phyloP scores from a whole-genome alignment of 768 basidiomycete genomes.

The Suillus hirtellus region DNA sequence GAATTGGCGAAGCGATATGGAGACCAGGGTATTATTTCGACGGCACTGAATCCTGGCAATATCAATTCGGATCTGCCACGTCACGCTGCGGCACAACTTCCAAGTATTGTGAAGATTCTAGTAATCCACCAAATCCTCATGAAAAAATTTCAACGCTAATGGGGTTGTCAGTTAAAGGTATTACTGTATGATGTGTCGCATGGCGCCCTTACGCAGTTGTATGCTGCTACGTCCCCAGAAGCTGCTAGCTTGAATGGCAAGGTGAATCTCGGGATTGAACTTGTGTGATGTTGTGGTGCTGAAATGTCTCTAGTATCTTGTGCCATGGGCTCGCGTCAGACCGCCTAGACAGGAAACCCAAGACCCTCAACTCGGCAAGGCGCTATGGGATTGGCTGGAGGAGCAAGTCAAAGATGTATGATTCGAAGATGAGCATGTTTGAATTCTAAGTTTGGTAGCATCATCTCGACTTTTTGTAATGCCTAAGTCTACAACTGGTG shows the following conservation, averaged over 20 bases:
- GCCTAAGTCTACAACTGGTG: not conserved
- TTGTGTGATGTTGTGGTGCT: constrained; percentile 8
- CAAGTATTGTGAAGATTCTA: constrained; percentile 9
- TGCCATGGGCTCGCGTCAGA: constrained; percentile 46
- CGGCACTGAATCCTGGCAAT: constrained; percentile 47
- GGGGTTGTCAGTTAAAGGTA: constrained; percentile 17
- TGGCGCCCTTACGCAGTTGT: constrained; percentile 47
- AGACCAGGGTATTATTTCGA: constrained; percentile 47
- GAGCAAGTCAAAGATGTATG: constrained; percentile 38
- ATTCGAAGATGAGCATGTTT: not conserved
- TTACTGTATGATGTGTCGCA: constrained; percentile 31
- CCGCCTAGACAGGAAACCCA: constrained; percentile 24
- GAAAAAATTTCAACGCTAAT: not conserved
- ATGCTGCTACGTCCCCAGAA: constrained; percentile 43
- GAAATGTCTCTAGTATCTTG: constrained; percentile 36
- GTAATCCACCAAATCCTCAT: constrained; percentile 15
- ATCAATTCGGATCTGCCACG: constrained; percentile 35
- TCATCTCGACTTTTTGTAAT: not conserved
- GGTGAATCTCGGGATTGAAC: constrained; percentile 26
- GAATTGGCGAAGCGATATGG: constrained; percentile 50
- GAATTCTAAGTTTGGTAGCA: constrained; percentile 11
- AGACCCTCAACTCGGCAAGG: constrained; percentile 35
- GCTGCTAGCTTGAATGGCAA: constrained; percentile 40
- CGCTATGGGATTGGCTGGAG: constrained; percentile 50
- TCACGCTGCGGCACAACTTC: constrained; percentile 13